phyloP scores from a whole-genome alignment of 139 green algal species.

The Desmodesmus armatus region DNA sequence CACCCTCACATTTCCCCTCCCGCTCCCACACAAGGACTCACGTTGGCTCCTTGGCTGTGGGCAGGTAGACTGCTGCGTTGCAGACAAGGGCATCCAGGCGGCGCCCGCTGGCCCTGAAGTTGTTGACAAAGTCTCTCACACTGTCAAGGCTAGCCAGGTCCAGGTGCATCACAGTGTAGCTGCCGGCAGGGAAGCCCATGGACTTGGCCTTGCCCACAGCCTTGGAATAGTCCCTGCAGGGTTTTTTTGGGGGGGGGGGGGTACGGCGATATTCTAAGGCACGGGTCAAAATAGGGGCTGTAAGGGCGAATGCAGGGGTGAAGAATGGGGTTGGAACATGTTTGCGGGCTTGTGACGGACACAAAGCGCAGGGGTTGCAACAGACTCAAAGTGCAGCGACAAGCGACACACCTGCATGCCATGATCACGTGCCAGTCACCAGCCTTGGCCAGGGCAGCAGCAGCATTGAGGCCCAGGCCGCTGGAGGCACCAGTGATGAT shows the following conservation, averaged over 20 bases:
- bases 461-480: constrained; percentile 88
- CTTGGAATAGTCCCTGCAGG: constrained; percentile 79
- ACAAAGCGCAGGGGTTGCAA: constrained; percentile 34
- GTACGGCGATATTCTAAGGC: too few relatives aligned
- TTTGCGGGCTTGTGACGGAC: background rate
- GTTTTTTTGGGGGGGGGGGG: too few relatives aligned
- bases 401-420: constrained; percentile 61
- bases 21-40: too few relatives aligned
- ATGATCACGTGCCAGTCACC: constrained; percentile 94
- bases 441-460: constrained; percentile 73
- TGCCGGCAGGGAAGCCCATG: constrained; percentile 73
- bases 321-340: too few relatives aligned
- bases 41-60: constrained; percentile 88
- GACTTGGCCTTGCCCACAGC: constrained; percentile 63
- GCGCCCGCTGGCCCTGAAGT: constrained; percentile 72
- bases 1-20: too few relatives aligned
- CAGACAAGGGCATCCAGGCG: constrained; percentile 87
- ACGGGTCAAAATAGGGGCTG: too few relatives aligned
- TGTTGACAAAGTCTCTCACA: constrained; percentile 86
- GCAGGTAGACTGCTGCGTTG: constrained; percentile 96
- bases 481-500: constrained; percentile 92
- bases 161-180: constrained; percentile 84
- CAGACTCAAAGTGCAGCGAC: background rate
- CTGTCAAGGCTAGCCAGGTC: constrained; percentile 87
- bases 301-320: too few relatives aligned